Conservation (phyloP, 106 monocot species). For the Dendrobium huoshanense region DNA sequence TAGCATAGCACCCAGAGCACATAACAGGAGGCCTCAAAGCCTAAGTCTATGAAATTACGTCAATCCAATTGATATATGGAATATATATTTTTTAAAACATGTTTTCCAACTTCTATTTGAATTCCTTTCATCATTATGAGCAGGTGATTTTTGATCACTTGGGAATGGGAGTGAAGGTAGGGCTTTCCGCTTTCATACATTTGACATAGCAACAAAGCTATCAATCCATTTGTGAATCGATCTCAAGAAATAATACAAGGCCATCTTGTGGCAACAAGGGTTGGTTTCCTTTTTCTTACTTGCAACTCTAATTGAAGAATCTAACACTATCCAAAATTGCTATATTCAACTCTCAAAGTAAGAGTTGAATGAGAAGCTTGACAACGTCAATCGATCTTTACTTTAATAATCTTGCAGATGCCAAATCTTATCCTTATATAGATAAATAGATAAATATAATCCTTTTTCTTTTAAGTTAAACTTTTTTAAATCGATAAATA, state of each 20-base stretch:
- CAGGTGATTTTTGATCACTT: too few relatives aligned
- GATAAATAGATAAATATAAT: too few relatives aligned
- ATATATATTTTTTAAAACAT: too few relatives aligned
- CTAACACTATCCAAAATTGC: slow-evolving; percentile 43
- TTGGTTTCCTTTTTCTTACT: slow-evolving; percentile 55
- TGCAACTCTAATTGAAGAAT: slow-evolving; percentile 24
- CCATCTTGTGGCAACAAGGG: slow-evolving; percentile 61
- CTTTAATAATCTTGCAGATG: slow-evolving; percentile 47
- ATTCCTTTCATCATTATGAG: too few relatives aligned
- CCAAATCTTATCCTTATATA: too few relatives aligned
- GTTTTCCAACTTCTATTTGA: too few relatives aligned
- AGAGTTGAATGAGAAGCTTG: slow-evolving; percentile 40
- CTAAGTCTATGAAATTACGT: too few relatives aligned
- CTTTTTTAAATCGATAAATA: too few relatives aligned
- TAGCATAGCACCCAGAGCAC: too few relatives aligned
- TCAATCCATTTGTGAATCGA: slow-evolving; percentile 45
- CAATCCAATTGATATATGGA: too few relatives aligned
- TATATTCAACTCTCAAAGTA: slow-evolving; percentile 49
- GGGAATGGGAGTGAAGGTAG: slow-evolving; percentile 50
- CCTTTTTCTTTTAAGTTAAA: too few relatives aligned
- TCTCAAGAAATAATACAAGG: slow-evolving; percentile 52
- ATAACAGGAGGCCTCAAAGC: too few relatives aligned
- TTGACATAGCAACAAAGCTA: background rate
- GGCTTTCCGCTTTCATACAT: slow-evolving; percentile 1
- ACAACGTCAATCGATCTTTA: slow-evolving; percentile 30